Evolutionary conservation across 495 filamentous ascomycete genomes (phyloP).

Genomic region (Hypoxylon fragiforme): DNA sequence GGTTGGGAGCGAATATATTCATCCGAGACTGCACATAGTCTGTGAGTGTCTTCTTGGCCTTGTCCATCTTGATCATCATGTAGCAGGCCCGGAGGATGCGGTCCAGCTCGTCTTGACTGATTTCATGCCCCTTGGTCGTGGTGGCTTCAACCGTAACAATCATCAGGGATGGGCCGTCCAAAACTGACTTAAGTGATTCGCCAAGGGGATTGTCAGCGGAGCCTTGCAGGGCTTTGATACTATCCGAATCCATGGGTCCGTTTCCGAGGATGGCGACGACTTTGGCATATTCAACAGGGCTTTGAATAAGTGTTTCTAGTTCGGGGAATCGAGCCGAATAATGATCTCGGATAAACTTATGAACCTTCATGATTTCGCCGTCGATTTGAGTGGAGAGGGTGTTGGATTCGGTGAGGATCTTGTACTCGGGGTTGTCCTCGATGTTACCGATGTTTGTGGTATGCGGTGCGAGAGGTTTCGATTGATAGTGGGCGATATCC

Average conservation of each 20-base stretch:
- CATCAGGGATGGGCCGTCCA: slow-evolving; percentile 91
- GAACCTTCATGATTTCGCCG: slow-evolving; percentile 86
- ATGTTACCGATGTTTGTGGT: slow-evolving; percentile 68
- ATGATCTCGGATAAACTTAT: slow-evolving; percentile 94
- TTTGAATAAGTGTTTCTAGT: slow-evolving; percentile 90
- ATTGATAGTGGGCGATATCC: slow-evolving; percentile 77
- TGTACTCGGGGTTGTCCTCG: slow-evolving; percentile 86
- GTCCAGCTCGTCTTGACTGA: slow-evolving; percentile 74
- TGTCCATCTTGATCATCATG: slow-evolving; percentile 83
- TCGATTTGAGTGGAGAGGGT: slow-evolving; percentile 86
- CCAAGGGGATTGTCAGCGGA: slow-evolving; percentile 77
- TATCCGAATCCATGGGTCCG: slow-evolving; percentile 82
- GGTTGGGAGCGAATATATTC: slow-evolving; percentile 92
- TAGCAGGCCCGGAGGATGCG: slow-evolving; percentile 77
- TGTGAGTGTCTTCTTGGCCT: slow-evolving; percentile 83
- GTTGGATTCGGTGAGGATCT: slow-evolving; percentile 80
- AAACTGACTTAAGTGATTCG: slow-evolving; percentile 70
- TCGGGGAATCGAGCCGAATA: slow-evolving; percentile 94
- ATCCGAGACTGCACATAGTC: slow-evolving; percentile 98
- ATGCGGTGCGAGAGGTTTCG: slow-evolving; percentile 64
- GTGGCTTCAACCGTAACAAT: slow-evolving; percentile 95
- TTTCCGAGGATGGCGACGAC: slow-evolving; percentile 92
- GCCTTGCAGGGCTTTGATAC: slow-evolving; percentile 71
- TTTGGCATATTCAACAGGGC: slow-evolving; percentile 93
- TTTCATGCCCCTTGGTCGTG: slow-evolving; percentile 76